Evolutionary conservation across 805 yeast species (phyloP), one percentile per base, ranked within the genome.

Genomic region (Ogataea pignaliae): DNA sequence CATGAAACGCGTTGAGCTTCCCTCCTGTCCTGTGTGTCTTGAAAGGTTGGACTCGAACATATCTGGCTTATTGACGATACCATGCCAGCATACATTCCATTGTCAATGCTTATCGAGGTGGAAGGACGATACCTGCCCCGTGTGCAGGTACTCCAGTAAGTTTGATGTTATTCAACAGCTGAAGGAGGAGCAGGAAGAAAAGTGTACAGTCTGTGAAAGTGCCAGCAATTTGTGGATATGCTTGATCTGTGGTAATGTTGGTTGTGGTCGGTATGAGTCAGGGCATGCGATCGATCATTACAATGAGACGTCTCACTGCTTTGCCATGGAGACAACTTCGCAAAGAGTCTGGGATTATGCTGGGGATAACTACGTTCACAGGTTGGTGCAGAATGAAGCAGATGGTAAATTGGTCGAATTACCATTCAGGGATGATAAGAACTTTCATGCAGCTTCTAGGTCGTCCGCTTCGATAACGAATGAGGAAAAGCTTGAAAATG

Each of bases 321-420:
- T 87, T 66, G 85, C 96, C 0, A 88, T 89, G 96, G 96, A 89
- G 57, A 69, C 87, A 37, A 65, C 72, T 10, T 78, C 95, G 0
- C 93, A 89, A 48, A 70, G 97, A 34, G 96, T 89, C 1, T 89
- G 97, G 97, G 97, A 89, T 61, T 89, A 89, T 60, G 89, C 90
- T 0, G 90, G 90, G 2, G 97, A 89, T 59, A 81, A 80, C 51
- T 89, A 89, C 61, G 97, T 89, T 10, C 97, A 89, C 62, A 64
- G 97, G 40, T 66, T 89, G 36, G 75, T 89, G 3, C 88, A 89
- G 48, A 88, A 87, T 62, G 90, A 86, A 60, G 73, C 83, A 0
- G 97, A 89, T 60, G 97, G 97, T 0, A 90, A 90, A 54, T 64
- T 90, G 29, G 96, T 89, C 3, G 97, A 89, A 60, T 69, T 88